A percentile compares a stretch with the other conserved stretches of the same genome.
phyloP scores from a whole-genome alignment of 2,329 filamentous ascomycete species.

The Phoma sp. region DNA sequence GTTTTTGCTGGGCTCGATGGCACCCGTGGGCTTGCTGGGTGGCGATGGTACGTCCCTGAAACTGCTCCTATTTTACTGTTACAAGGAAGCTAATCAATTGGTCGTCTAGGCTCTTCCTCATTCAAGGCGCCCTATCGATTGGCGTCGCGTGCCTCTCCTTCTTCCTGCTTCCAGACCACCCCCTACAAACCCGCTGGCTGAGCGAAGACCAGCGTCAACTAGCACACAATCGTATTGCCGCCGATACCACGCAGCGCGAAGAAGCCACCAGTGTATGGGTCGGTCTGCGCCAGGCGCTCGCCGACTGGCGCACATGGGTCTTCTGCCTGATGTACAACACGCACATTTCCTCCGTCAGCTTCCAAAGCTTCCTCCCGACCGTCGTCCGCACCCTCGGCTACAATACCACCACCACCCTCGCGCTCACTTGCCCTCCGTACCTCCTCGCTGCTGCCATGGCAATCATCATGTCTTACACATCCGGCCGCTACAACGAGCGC shows the following conservation, averaged over 20 bases:
- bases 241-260: slow-evolving; percentile 59
- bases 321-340: slow-evolving; percentile 45
- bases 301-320: slow-evolving; percentile 39
- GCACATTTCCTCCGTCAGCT: slow-evolving; percentile 36
- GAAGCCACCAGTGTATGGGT: slow-evolving; percentile 34
- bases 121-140: slow-evolving; percentile 35
- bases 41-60: slow-evolving; percentile 48
- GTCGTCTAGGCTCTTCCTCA: slow-evolving; percentile 18
- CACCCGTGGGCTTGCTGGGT: slow-evolving; percentile 41
- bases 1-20: slow-evolving; percentile 44
- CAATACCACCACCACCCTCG: slow-evolving; percentile 45
- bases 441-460: slow-evolving; percentile 55
- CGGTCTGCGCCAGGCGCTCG: slow-evolving; percentile 37
- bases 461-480: slow-evolving; percentile 59
- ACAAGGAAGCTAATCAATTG: too few species aligned
- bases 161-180: slow-evolving; percentile 38
- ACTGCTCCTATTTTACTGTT: too few species aligned
- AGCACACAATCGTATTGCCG: slow-evolving; percentile 46
- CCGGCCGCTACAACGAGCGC: slow-evolving; percentile 58
- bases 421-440: slow-evolving; percentile 58
- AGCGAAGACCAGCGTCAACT: slow-evolving; percentile 49
- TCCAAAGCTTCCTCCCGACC: slow-evolving; percentile 44
- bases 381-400: slow-evolving; percentile 49
- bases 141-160: slow-evolving; percentile 36
- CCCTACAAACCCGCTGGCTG: slow-evolving; percentile 55